Conservation (phyloP, 306 rosid species). For the Cucurbita ficifolia region DNA sequence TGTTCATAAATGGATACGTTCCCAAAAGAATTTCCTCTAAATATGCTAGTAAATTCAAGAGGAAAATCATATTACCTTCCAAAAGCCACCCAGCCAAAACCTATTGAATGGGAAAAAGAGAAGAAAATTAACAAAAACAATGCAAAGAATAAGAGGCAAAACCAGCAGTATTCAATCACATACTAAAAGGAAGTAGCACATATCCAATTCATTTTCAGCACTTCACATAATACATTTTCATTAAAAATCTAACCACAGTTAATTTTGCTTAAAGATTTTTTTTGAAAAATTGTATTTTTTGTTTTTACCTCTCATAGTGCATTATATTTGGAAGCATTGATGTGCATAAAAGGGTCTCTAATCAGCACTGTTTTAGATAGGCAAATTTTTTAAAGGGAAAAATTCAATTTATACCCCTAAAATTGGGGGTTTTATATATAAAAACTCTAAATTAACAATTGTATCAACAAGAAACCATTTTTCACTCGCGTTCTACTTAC, state of each 20-base stretch:
- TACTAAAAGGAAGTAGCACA: not conserved
- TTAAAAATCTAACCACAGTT: not conserved
- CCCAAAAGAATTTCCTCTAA: not conserved
- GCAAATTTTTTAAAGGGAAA: no score
- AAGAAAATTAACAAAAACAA: not conserved
- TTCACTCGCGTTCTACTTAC: constrained; percentile 17
- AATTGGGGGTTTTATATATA: no score
- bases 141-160: not conserved
- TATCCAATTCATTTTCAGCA: not conserved
- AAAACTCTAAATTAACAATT: not conserved
- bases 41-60: not conserved
- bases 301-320: not conserved
- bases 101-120: constrained; percentile 21
- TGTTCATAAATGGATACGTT: not conserved
- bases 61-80: constrained; percentile 44
- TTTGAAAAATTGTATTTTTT: not conserved
- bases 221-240: not conserved
- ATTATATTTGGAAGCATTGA: not conserved
- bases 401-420: no score
- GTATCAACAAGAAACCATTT: not conserved
- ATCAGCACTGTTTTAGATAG: no score
- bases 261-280: not conserved
- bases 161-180: not conserved
- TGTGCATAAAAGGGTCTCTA: not conserved
- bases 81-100: constrained; percentile 98